phyloP scores from a whole-genome alignment of 2,329 filamentous ascomycete genomes.

The Didymella sp. region DNA sequence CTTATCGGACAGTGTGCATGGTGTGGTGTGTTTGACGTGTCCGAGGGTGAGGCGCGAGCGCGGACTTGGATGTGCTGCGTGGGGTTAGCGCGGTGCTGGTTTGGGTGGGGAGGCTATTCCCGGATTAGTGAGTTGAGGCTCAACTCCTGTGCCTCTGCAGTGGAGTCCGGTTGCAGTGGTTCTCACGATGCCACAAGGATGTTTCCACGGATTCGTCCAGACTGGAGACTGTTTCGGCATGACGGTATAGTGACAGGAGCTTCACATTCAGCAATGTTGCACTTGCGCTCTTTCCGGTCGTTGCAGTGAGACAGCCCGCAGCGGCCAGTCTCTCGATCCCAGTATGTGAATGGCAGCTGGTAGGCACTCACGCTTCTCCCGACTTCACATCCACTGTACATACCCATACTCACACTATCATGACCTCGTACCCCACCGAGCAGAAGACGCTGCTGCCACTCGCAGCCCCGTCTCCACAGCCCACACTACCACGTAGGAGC shows the following conservation, averaged over 20 bases:
- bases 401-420: background rate
- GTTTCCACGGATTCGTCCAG: no score
- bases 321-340: background rate
- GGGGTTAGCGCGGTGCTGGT: slow-evolving; percentile 1
- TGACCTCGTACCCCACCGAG: slow-evolving; percentile 4
- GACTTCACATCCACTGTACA: background rate
- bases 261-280: background rate
- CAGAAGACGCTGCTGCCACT: slow-evolving; percentile 16
- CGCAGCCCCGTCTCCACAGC: background rate
- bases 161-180: slow-evolving; percentile 1
- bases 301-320: slow-evolving; percentile 10
- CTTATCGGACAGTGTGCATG: background rate
- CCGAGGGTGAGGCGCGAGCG: no score
- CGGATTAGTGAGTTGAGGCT: slow-evolving; percentile 4
- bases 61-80: background rate
- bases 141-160: background rate
- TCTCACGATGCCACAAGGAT: background rate
- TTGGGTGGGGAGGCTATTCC: background rate
- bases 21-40: slow-evolving; percentile 7
- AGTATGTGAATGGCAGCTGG: no score
- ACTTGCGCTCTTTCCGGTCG: background rate
- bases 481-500: background rate
- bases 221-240: background rate
- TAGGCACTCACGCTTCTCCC: background rate
- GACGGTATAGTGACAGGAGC: background rate